Percentiles rank a stretch among this genome's conserved stretches.
Evolutionary conservation across 1,139 yeast genomes (phyloP).

Genomic region (Magnusiomyces tetraspermus): DNA sequence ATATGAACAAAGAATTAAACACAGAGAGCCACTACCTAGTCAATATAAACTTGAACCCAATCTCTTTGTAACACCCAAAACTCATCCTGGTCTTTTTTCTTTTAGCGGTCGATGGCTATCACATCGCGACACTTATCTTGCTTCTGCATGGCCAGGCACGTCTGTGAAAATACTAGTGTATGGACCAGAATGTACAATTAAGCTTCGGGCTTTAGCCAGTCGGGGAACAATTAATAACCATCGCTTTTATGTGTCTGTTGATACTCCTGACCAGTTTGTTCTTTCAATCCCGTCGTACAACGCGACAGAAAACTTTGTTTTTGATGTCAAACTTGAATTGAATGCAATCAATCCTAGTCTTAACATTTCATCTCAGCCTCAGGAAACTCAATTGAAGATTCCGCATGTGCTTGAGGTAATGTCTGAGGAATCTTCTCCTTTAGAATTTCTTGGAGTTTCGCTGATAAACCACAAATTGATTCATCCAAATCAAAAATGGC

Average conservation of each 20-base stretch:
- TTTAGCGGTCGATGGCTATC: constrained; percentile 21
- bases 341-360: not conserved
- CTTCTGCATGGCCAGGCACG: constrained; percentile 17
- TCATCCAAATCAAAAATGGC: constrained; percentile 12
- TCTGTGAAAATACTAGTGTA: constrained; percentile 14
- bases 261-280: constrained; percentile 9
- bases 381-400: not conserved
- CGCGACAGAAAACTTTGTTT: constrained; percentile 13
- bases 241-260: constrained; percentile 10
- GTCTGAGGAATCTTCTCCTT: constrained; percentile 11
- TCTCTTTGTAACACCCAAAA: constrained; percentile 11
- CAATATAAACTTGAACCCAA: constrained; percentile 12
- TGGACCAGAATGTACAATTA: constrained; percentile 14
- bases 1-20: no score
- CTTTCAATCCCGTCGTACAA: constrained; percentile 12
- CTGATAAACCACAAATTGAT: constrained; percentile 9
- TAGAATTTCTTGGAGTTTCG: constrained; percentile 9
- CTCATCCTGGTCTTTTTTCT: constrained; percentile 15
- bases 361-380: constrained; percentile 1
- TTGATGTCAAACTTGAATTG: constrained; percentile 13
- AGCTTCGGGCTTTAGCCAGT: constrained; percentile 7
- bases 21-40: no score
- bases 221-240: constrained; percentile 9
- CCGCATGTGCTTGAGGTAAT: constrained; percentile 13
- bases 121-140: constrained; percentile 14